Evolutionary conservation across 2,329 filamentous ascomycete genomes (phyloP).

Genomic region (Botrytis aclada): DNA sequence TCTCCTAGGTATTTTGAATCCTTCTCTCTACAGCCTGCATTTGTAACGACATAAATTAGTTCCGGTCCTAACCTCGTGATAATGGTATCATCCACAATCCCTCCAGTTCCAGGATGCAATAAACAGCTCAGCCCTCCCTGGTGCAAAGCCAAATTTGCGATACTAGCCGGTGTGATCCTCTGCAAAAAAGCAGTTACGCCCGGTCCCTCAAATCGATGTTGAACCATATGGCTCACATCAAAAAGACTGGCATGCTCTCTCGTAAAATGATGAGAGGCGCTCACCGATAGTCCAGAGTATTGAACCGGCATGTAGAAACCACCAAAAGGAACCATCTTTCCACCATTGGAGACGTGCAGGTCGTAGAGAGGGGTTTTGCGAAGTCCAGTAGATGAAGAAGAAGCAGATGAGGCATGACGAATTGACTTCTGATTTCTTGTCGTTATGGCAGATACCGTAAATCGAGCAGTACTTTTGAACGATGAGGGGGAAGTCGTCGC

Average conservation of each 20-base stretch:
- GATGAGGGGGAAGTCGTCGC: slow-evolving; percentile 11
- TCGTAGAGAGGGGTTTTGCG: slow-evolving; percentile 74
- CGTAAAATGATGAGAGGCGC: slow-evolving; percentile 87
- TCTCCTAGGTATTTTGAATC: slow-evolving; percentile 73
- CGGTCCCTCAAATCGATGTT: slow-evolving; percentile 79
- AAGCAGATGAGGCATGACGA: slow-evolving; percentile 28
- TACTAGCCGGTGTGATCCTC: slow-evolving; percentile 74
- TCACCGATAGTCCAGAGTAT: slow-evolving; percentile 73
- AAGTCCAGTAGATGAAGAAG: slow-evolving; percentile 37
- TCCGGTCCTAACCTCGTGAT: slow-evolving; percentile 75
- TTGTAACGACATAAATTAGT: slow-evolving; percentile 89
- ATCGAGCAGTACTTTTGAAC: slow-evolving; percentile 15
- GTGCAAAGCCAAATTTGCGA: slow-evolving; percentile 61
- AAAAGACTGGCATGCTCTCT: slow-evolving; percentile 85
- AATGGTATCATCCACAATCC: slow-evolving; percentile 92
- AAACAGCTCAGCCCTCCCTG: slow-evolving; percentile 81
- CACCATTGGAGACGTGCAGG: slow-evolving; percentile 73
- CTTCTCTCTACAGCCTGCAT: slow-evolving; percentile 87
- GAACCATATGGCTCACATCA: slow-evolving; percentile 95
- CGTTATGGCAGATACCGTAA: slow-evolving; percentile 6
- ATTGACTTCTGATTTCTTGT: background rate
- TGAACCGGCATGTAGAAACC: slow-evolving; percentile 91
- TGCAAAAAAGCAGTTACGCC: slow-evolving; percentile 80
- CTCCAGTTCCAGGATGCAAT: slow-evolving; percentile 74
- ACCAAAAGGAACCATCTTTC: slow-evolving; percentile 95